Evolutionary conservation across 768 basidiomycete species (phyloP), one percentile per base, ranked within the genome.

Genomic region (Leccinum ochraceum): DNA sequence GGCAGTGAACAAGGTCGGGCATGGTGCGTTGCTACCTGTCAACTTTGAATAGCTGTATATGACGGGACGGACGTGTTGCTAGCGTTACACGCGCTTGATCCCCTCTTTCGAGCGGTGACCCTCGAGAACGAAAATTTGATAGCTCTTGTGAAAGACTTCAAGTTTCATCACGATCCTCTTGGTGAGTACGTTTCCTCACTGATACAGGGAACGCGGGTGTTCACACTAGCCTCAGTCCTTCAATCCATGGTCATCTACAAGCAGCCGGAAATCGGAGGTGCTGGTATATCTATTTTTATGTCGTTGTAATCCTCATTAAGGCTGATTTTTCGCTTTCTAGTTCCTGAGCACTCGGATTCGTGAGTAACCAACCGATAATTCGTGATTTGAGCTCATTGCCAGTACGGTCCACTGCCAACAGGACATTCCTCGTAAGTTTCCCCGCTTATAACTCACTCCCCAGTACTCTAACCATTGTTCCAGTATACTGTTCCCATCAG

Each of bases 211-310:
- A 28, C 20, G 26, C 6, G 2, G 10, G 39, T 14, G 24, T 22
- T 51, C n/a, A 56, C 22, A 17, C 24, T 22, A 34, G 26, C 24
- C 46, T 65, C 24, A 90, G 95, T 92, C 2, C 78, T 95, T 34
- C 94, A 96, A 70, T 93, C 91, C 3, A 97, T 97, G 95, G 80
- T 96, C 34, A 99, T 98, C 61, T 94, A 89, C 67, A 98, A 98
- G 75, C 95, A 98, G 70, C 87, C 92, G 5, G 81, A 88, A 57
- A 95, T 98, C 26, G 96, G 97, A 2, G 94, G 94, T 2, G 87
- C 91, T 84, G 94, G 94, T 94, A 59, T 0, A 13, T 64, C 77
- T 64, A 20, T 14, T 32, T 30, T 30, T 30, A 30, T 24, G 58
- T 56, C 20, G 50, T 51, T 37, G 24, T 9, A 22, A 52, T 17